phyloP scores from a whole-genome alignment of 371 early-diverging fungal genomes.

The Rhizopus delemar region DNA sequence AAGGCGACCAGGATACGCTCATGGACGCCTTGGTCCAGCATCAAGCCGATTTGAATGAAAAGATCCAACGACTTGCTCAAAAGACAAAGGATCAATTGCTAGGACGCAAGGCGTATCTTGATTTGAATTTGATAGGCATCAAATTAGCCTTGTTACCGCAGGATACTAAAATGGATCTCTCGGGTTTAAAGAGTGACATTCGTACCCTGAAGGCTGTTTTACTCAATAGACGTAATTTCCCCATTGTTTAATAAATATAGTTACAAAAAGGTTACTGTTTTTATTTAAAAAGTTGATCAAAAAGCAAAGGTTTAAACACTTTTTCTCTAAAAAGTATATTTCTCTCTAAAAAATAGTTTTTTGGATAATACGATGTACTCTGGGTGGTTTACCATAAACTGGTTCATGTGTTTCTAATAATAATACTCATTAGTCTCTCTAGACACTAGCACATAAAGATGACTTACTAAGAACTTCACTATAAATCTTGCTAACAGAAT shows the following conservation, averaged over 20 bases:
- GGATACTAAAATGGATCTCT: not conserved
- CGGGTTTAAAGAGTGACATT: constrained; percentile 36
- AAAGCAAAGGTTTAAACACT: no score
- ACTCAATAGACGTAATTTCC: constrained; percentile 39
- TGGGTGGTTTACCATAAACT: constrained; percentile 61
- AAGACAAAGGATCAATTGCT: constrained; percentile 7
- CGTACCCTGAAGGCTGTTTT: constrained; percentile 35
- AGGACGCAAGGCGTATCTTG: constrained; percentile 9
- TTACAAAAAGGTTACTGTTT: no score
- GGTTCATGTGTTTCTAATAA: constrained; percentile 46
- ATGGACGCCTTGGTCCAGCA: constrained; percentile 21
- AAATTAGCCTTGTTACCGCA: constrained; percentile 5
- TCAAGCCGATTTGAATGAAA: constrained; percentile 19
- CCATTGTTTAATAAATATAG: not conserved
- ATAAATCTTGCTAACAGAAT: constrained; percentile 68
- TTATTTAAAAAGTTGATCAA: no score
- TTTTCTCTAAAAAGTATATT: not conserved
- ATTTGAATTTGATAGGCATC: constrained; percentile 11
- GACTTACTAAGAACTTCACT: constrained; percentile 57
- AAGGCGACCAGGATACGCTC: constrained; percentile 27
- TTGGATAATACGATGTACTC: constrained; percentile 51
- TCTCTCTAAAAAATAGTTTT: constrained; percentile 54
- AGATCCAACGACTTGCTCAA: constrained; percentile 11
- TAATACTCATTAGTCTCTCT: no score
- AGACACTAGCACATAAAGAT: not conserved